Conservation (phyloP, 352 stramenopile genomes). For the Pythium phragmiticola region DNA sequence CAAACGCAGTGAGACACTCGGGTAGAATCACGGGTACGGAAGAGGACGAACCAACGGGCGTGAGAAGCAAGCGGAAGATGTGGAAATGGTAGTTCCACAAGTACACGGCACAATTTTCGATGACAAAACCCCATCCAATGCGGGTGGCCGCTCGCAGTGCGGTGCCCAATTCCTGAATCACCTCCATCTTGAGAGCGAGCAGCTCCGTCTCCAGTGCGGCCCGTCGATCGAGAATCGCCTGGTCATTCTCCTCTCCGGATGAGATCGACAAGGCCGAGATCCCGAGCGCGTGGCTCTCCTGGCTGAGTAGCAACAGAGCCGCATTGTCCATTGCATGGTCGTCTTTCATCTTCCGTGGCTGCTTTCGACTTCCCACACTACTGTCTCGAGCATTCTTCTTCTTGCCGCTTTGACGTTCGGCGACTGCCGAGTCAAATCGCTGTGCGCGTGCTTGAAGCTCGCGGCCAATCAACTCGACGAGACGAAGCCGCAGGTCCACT, state of each 20-base stretch:
- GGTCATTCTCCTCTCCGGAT: background rate
- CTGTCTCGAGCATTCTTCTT: constrained; percentile 13
- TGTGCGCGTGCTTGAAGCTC: constrained; percentile 33
- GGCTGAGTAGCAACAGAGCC: constrained; percentile 15
- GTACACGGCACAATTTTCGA: constrained; percentile 85
- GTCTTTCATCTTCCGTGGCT: background rate
- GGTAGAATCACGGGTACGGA: constrained; percentile 37
- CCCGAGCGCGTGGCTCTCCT: constrained; percentile 11
- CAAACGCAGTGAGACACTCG: constrained; percentile 63
- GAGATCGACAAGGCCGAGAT: background rate
- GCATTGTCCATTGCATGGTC: constrained; percentile 6
- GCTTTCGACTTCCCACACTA: constrained; percentile 1
- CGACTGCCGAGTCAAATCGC: constrained; percentile 3
- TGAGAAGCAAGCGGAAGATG: constrained; percentile 56
- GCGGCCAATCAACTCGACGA: constrained; percentile 48
- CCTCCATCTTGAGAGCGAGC: constrained; percentile 40
- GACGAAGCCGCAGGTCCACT: constrained; percentile 45
- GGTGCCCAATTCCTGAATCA: constrained; percentile 39
- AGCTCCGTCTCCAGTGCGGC: constrained; percentile 26
- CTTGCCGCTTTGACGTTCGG: constrained; percentile 8
- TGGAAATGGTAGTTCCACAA: constrained; percentile 93
- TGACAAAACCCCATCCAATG: constrained; percentile 57
- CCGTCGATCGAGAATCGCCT: background rate
- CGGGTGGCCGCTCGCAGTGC: constrained; percentile 36
- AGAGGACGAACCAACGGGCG: background rate